Evolutionary conservation across 192 early-diverging fungal species (phyloP), one percentile per base, ranked within the genome.

Genomic region (Borealophlyctis nickersoniae): DNA sequence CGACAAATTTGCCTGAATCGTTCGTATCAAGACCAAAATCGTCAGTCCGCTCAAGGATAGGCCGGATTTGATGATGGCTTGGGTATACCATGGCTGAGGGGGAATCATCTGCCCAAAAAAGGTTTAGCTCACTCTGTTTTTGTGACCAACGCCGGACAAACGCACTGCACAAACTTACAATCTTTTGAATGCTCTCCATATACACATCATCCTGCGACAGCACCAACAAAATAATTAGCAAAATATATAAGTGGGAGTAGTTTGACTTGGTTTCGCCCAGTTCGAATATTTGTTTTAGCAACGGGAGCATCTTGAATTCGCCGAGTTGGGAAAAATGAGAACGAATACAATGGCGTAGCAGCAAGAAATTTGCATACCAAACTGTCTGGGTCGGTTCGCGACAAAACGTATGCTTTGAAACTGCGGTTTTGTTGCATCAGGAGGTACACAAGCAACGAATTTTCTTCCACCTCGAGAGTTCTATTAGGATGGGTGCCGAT

Each of bases 381-480:
- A n/a, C 81, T 85, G 59, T 91, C 89, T 3, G 88, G 89, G 61
- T 91, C 89, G 0, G 86, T 87, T 16, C 87, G 69, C 2, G 89
- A 91, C 19, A 91, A 60, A 2, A 90, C 79, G 66, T 89, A 91
- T 13, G 81, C 85, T 32, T 83, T 65, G 60, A 91, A 91, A 16
- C 74, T 73, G 9, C 81, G 77, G 52, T 90, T 91, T 52, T 86
- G 81, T 2, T 89, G 66, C 32, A 91, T 57, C 14, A 90, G 63
- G 3, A 78, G 62, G 62, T 91, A 88, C 55, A 91, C 70, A 16
- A 91, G 52, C n/a, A 90, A 52, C 50, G 76, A 77, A 13, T 73
- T 74, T 62, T 89, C 89, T 68, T 90, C 89, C 64, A 30, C 49
- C 13, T 60, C 36, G 60, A 83, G 5, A 68, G 55, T 31, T 45